Evolutionary conservation across 257 asterid genomes (phyloP).

Genomic region (Gentiana straminea): DNA sequence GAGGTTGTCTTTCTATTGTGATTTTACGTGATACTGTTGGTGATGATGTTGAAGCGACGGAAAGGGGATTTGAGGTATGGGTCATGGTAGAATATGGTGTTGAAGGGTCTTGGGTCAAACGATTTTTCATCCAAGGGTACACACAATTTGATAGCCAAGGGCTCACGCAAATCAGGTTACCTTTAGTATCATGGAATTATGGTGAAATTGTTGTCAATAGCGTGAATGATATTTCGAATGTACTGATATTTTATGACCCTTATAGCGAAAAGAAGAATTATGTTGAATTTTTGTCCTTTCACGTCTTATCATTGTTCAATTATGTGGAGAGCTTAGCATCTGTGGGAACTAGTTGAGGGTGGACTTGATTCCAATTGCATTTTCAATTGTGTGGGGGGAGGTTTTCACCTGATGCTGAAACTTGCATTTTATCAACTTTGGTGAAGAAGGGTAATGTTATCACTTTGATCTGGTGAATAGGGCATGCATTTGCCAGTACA

Average conservation of each 20-base stretch:
- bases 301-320: neutral
- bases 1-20: neutral
- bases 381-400: too few species aligned
- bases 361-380: too few species aligned
- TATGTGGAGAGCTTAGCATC: constrained; percentile 6
- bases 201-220: neutral
- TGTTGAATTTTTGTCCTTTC: neutral
- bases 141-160: neutral
- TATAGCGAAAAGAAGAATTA: neutral
- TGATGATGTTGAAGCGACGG: too few species aligned
- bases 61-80: neutral
- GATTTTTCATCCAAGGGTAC: neutral
- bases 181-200: neutral
- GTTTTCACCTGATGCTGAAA: too few species aligned
- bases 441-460: too few species aligned
- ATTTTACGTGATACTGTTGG: neutral
- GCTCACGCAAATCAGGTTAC: neutral
- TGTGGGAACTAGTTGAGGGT: neutral
- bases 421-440: too few species aligned
- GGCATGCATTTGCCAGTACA: too few species aligned
- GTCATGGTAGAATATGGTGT: neutral
- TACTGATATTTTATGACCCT: neutral
- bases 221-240: neutral
- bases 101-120: constrained; percentile 1
- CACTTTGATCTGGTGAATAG: too few species aligned